Base-by-base conservation (phyloP, 345 rosid species). In the Boechera divaricarpa region DNA sequence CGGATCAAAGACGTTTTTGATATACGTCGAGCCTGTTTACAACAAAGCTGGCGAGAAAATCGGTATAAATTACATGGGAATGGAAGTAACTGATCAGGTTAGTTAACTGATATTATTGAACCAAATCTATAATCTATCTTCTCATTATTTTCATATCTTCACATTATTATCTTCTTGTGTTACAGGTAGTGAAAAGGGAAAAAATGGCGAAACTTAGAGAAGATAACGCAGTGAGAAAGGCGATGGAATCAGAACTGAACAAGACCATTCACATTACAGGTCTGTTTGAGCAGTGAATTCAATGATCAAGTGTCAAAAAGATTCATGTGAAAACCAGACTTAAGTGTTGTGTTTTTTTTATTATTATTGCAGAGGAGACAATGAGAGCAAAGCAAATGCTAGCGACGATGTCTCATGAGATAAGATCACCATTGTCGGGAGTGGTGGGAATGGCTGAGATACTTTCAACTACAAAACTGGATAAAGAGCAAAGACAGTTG, bases 391-490 rank as follows among this genome's bases (percentile, higher is more conserved):
- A 95, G 75, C 97, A 95, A 77, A 92, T 95, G 96, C 83, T 92
- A 76, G 99, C 99, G 4, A 92, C 94, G 6, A 92, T 95, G 99
- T 95, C 99, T 11, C 98, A 95, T 59, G 99, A 95, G 85, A 95
- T 95, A 82, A 87, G 97, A 81, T 92, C 98, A 67, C 98, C 99
- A 54, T 77, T 95, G 28, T 82, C 98, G 5, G 96, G 96, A 47
- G 97, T 92, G 24, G 99, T 95, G 73, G 90, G 99, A 81, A 88
- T 95, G 91, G 91, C 99, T 41, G 99, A 95, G 87, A 92, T 95
- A 80, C 97, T 95, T 57, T 69, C 96, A 38, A 86, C 80, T 70
- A 86, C 97, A 39, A 84, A 76, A 63, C 97, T 92, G 3, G 94
- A 95, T 60, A 76, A 73, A 11, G 97, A 95, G 82, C 99, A 95